Conservation (phyloP, 176 grass and related monocot genomes). For the Thinopyrum elongatum region DNA sequence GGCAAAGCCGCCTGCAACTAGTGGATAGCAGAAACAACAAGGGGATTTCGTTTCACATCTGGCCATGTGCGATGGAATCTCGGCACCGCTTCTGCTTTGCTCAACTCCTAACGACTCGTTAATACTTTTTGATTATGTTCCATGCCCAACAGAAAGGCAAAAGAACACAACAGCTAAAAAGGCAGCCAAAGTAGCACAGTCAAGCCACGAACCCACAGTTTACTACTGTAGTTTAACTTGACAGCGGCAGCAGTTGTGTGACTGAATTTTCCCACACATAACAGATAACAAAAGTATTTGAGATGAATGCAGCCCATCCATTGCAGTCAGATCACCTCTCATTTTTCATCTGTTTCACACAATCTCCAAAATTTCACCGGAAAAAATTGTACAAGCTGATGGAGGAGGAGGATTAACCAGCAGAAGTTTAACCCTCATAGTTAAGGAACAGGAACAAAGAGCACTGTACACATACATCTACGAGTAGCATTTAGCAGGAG, state of each 20-base stretch:
- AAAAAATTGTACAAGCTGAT: constrained; percentile 24
- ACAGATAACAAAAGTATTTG: neutral
- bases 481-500: constrained; percentile 36
- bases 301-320: constrained; percentile 4
- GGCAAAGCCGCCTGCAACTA: constrained; percentile 6
- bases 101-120: constrained; percentile 20
- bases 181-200: neutral
- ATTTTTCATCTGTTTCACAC: neutral
- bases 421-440: constrained; percentile 9
- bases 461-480: constrained; percentile 47
- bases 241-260: neutral
- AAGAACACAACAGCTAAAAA: constrained; percentile 10
- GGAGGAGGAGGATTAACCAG: neutral
- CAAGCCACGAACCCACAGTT: neutral
- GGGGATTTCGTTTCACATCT: constrained; percentile 30
- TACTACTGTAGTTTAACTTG: neutral
- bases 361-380: neutral
- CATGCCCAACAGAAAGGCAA: constrained; percentile 35
- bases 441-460: constrained; percentile 17
- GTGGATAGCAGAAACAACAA: constrained; percentile 30
- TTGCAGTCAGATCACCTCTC: constrained; percentile 15
- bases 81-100: constrained; percentile 33
- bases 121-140: constrained; percentile 35
- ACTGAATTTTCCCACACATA: neutral
- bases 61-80: constrained; percentile 58